A percentile compares a stretch with the other conserved stretches of the same genome.
phyloP scores from a whole-genome alignment of 495 filamentous ascomycete species.

The Penicillium soppii region DNA sequence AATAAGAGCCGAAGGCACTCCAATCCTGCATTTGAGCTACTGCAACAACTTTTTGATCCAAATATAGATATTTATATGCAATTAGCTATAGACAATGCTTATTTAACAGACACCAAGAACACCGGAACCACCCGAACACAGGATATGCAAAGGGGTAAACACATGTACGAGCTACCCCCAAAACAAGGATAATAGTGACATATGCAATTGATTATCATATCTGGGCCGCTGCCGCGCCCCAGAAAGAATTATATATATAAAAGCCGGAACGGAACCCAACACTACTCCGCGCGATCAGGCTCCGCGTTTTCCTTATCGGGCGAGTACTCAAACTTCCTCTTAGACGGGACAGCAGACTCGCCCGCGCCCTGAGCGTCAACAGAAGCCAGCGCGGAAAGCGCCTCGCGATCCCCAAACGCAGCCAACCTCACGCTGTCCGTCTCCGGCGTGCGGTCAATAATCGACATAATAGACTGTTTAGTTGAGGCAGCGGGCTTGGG shows the following conservation, averaged over 20 bases:
- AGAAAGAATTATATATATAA: slow-evolving; percentile 7
- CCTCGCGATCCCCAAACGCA: too few species aligned
- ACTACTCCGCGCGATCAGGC: slow-evolving; percentile 18
- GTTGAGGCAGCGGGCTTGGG: slow-evolving; percentile 28
- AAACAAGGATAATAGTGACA: neutral
- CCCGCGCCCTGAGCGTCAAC: slow-evolving; percentile 11
- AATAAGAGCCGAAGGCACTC: too few species aligned
- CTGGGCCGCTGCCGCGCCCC: neutral
- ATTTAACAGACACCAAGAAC: neutral
- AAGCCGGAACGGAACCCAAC: slow-evolving; percentile 4
- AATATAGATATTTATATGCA: slow-evolving; percentile 11
- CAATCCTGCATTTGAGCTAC: neutral
- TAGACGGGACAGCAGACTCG: slow-evolving; percentile 22
- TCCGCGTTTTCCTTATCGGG: slow-evolving; percentile 32
- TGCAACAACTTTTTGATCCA: slow-evolving; percentile 1
- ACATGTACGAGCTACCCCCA: neutral
- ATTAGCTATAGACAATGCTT: slow-evolving; percentile 16
- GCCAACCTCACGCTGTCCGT: too few species aligned
- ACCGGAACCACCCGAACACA: slow-evolving; percentile 3
- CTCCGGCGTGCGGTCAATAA: slow-evolving; percentile 43
- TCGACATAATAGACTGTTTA: slow-evolving; percentile 48
- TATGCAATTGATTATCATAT: slow-evolving; percentile 13
- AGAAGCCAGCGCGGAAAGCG: slow-evolving; percentile 15
- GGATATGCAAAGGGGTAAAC: neutral
- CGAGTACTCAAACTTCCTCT: slow-evolving; percentile 31